These are phyloP conservation scores for Fusarium goolgardi DNA, from an alignment of 2,329 filamentous ascomycete genomes.

Conservation along the genomic window DNA sequence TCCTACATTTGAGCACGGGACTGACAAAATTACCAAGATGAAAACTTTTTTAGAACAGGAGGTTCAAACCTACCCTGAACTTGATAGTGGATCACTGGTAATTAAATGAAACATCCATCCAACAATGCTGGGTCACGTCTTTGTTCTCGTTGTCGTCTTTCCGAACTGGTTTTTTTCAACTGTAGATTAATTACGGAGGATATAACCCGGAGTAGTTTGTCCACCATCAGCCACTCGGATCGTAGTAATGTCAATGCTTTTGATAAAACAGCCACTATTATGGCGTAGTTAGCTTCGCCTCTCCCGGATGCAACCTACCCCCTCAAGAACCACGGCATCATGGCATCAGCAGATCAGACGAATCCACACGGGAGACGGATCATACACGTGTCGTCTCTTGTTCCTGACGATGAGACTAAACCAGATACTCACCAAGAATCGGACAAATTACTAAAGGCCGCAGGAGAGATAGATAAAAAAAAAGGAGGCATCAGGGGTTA, in stretches of 20 bases:
- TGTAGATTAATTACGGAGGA: not conserved
- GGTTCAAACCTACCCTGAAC: not conserved
- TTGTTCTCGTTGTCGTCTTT: not conserved
- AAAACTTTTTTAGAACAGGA: not conserved
- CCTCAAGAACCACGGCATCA: not conserved
- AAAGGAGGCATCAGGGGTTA: not conserved
- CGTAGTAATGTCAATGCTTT: not conserved
- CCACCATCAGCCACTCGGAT: not conserved
- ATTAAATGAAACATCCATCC: not conserved
- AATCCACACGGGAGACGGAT: not conserved
- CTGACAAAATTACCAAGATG: not conserved
- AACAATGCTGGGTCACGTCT: not conserved
- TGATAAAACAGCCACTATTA: constrained; percentile 1
- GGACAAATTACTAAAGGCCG: constrained; percentile 1
- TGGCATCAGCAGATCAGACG: not conserved
- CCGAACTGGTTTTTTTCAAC: not conserved
- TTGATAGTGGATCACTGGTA: not conserved
- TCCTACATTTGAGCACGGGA: not conserved
- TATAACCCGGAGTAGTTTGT: not conserved
- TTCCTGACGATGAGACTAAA: constrained; percentile 1
- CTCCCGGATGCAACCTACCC: not conserved
- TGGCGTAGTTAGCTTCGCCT: not conserved
- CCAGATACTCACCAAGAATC: not conserved
- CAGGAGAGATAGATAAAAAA: not conserved
- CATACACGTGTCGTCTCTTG: not conserved